Evolutionary conservation across 2,329 filamentous ascomycete species (phyloP), one percentile per base, ranked within the genome.

Genomic region (Passalora sequoiae): DNA sequence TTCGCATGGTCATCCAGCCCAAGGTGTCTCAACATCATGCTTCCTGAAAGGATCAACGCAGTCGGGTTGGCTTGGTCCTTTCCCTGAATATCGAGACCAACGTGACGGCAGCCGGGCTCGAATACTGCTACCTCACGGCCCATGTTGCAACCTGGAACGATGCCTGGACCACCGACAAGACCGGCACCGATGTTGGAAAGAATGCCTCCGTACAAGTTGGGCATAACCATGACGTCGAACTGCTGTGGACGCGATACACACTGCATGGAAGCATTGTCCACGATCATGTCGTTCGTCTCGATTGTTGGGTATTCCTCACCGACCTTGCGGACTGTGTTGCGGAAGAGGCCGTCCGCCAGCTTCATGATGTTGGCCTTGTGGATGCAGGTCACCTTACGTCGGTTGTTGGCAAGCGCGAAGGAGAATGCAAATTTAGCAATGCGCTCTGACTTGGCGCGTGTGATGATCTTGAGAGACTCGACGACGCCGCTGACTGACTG

Each of bases 351-450:
- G 61, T 98, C 92, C 68, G 89, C 91, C 47, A 98, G 80, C 81
- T 98, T 98, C 92, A 98, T 98, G 76, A 98, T 98, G 80, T 98
- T 98, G 73, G 92, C 92, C 81, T 98, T 98, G 84, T 98, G 92
- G 67, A 98, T 97, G 76, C 91, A 96, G 58, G 92, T 97, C 46
- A 98, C 88, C 85, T 97, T 97, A 79, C 94, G 91, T 68, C 92
- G 83, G 80, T 94, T 91, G 80, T 98, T 98, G 71, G 92, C 92
- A 46, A 97, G 84, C 47, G 92, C 92, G 65, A 98, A 98, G 66
- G 86, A 84, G 70, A 97, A 97, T 56, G 92, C 92, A 66, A 98
- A 98, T 74, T 95, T 95, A 74, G 91, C 88, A 64, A 98, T 98
- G 67, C 92, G 88, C 82, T 98, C 92, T 43, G 89, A 95, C 80